A percentile compares a stretch with the other conserved stretches of the same genome.
Evolutionary conservation across 2,329 filamentous ascomycete genomes (phyloP).

Genomic region (Scopulariopsis brevicaulis): DNA sequence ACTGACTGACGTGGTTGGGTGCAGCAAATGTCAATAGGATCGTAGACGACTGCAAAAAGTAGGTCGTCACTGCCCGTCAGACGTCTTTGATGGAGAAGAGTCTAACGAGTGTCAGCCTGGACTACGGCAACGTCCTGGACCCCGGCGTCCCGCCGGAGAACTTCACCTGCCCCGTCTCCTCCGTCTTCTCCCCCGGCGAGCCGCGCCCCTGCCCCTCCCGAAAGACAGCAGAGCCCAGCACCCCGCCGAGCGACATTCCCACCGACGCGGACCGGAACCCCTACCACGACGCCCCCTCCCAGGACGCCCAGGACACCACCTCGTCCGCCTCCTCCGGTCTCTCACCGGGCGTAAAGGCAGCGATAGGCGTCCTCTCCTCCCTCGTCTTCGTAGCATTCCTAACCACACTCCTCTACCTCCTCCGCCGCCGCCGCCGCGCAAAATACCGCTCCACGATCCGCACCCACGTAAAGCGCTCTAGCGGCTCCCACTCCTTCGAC

Average conservation of each 20-base stretch:
- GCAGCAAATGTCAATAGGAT: slow-evolving; percentile 8
- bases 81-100: not conserved
- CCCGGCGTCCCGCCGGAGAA: not conserved
- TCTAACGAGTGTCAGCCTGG: not conserved
- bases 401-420: slow-evolving; percentile 22
- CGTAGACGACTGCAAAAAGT: slow-evolving; percentile 7
- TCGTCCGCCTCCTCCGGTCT: slow-evolving; percentile 10
- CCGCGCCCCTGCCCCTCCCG: not conserved
- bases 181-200: not conserved
- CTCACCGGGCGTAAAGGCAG: slow-evolving; percentile 27
- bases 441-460: slow-evolving; percentile 2
- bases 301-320: not conserved
- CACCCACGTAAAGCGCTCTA: slow-evolving; percentile 7
- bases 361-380: slow-evolving; percentile 29
- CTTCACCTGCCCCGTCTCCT: slow-evolving; percentile 1
- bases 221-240: not conserved
- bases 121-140: not conserved
- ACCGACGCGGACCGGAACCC: not conserved
- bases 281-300: not conserved
- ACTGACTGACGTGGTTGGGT: not conserved
- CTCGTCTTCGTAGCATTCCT: slow-evolving; percentile 24
- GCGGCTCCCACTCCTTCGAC: slow-evolving; percentile 15
- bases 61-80: too few species aligned
- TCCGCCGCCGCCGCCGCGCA: slow-evolving; percentile 16
- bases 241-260: not conserved